Evolutionary conservation across 176 grass and related monocot species (phyloP), one percentile per base, ranked within the genome.

Genomic region (Aegilops sharonensis): DNA sequence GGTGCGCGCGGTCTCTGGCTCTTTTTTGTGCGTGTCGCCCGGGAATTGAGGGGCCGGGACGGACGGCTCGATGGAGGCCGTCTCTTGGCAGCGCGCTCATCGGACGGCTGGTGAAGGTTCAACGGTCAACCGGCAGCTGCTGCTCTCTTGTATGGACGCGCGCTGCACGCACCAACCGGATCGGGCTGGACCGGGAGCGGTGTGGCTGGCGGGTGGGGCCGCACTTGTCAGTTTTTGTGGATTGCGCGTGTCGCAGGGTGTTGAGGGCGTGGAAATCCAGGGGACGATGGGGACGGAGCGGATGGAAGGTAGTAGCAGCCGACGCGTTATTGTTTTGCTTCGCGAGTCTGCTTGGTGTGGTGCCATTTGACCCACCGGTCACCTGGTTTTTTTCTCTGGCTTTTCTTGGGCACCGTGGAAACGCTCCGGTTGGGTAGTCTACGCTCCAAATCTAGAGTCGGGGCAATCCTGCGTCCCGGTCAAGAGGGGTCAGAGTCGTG

Each of bases 61-160:
- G 25, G 73, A 77, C 47, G 74, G 74, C 29, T 4, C 74, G 74
- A 77, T 77, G 74, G 17, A 77, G 74, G n/a, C 50, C 15, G 5
- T 18, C 50, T 54, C 15, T 15, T 7, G 50, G 50, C 45, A 21
- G 74, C 47, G 8, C 5, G 8, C 17, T 35, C 80, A 92, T 92
- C 91, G 21, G 48, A 87, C 80, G 83, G 60, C 14, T 24, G 4
- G 0, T 5, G 0, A 0, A 0, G 2, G 18, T 3, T 82, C 31
- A 75, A 64, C 37, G 77, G 86, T 90, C 91, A 89, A 92, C 61
- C 68, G 81, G 63, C 59, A 37, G 76, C 70, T 9, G 79, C 79
- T 77, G 67, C 6, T 54, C 27, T 5, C 27, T 5, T 66, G 69
- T 34, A 34, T 34, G 36, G 10, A 9, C 10, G 23, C 27, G 10